These are phyloP conservation scores for Cornus kousa DNA, from an alignment of 148 eudicot species.

Conservation along the genomic window DNA sequence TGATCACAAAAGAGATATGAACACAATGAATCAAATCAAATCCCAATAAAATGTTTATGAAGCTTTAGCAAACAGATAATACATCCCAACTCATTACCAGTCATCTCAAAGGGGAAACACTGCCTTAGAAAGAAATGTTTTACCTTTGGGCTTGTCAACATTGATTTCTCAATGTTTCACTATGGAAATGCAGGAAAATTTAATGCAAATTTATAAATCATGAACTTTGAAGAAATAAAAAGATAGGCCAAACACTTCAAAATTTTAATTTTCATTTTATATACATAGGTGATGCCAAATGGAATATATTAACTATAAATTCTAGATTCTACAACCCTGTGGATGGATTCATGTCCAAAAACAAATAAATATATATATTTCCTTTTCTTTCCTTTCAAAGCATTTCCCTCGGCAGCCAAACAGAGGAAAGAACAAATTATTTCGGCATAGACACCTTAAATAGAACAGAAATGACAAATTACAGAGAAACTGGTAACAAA, in stretches of 20 bases:
- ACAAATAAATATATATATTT: too few relatives aligned
- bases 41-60: too few relatives aligned
- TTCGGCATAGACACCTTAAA: conserved; percentile 1
- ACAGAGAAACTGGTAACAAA: not conserved
- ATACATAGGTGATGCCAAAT: not conserved
- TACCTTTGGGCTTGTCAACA: too few relatives aligned
- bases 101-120: too few relatives aligned
- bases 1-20: too few relatives aligned
- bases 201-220: not conserved
- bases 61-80: too few relatives aligned
- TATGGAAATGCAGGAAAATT: too few relatives aligned
- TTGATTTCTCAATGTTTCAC: not conserved
- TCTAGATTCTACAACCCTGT: not conserved
- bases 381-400: not conserved
- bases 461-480: not conserved
- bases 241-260: too few relatives aligned
- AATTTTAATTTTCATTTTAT: too few relatives aligned
- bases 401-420: not conserved
- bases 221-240: not conserved
- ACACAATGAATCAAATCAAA: too few relatives aligned
- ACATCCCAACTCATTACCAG: too few relatives aligned
- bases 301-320: not conserved
- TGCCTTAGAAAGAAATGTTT: too few relatives aligned
- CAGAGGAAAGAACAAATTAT: not conserved
- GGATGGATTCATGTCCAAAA: not conserved